These are phyloP conservation scores for Sicyos edulis DNA, from an alignment of 306 rosid species.

Conservation along the genomic window DNA sequence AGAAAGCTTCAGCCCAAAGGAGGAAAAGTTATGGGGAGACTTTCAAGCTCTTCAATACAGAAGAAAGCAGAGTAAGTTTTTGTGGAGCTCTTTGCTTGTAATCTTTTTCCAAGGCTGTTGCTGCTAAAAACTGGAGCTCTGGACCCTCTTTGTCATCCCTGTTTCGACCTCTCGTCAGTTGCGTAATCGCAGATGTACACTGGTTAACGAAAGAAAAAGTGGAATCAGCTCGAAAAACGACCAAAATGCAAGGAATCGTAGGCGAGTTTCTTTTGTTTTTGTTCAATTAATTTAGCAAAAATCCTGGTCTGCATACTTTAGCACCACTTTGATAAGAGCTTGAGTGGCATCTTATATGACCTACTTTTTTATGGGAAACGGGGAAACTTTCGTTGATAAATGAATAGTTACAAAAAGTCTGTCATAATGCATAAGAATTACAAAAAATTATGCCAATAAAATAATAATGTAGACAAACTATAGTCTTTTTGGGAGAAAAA, in stretches of 20 bases:
- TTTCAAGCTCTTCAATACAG: conserved; percentile 65
- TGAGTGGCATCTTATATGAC: too few relatives aligned
- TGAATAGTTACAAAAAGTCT: too few relatives aligned
- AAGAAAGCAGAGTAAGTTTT: conserved; percentile 72
- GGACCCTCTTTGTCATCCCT: conserved; percentile 87
- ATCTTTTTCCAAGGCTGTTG: conserved; percentile 75
- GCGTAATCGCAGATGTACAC: conserved; percentile 84
- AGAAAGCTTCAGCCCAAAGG: neutral
- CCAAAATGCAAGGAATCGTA: neutral
- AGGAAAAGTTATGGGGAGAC: conserved; percentile 54
- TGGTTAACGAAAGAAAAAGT: conserved; percentile 22
- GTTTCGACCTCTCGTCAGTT: conserved; percentile 72
- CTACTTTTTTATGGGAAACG: too few relatives aligned
- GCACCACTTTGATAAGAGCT: too few relatives aligned
- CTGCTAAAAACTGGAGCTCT: conserved; percentile 74
- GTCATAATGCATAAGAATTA: too few relatives aligned
- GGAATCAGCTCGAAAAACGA: neutral
- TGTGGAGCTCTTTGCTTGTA: conserved; percentile 91
- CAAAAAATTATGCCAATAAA: too few relatives aligned
- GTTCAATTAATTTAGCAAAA: neutral
- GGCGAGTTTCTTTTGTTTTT: neutral
- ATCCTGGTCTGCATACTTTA: neutral
- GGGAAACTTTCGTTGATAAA: too few relatives aligned
- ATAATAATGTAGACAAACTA: too few relatives aligned
- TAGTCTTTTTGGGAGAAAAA: too few relatives aligned